A percentile compares a stretch with the other conserved stretches of the same genome.
phyloP scores from a whole-genome alignment of 192 early-diverging fungal genomes.

The Lobosporangium transversale region DNA sequence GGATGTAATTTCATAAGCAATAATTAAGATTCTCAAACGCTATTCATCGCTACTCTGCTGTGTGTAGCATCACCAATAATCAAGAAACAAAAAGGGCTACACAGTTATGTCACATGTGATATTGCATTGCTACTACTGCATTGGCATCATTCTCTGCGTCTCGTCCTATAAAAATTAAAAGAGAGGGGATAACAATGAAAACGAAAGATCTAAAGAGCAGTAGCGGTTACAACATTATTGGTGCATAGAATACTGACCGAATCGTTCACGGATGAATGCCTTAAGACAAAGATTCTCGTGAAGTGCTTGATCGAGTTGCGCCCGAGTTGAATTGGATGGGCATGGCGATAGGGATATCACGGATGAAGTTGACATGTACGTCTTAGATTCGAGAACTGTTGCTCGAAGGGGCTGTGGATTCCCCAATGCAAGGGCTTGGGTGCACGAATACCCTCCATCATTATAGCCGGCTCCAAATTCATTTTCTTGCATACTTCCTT shows the following conservation, averaged over 20 bases:
- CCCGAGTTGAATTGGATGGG: not conserved
- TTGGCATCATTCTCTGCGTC: constrained; percentile 23
- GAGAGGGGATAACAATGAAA: not conserved
- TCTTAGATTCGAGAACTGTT: constrained; percentile 11
- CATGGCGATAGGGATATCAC: constrained; percentile 4
- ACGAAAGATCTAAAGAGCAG: no score
- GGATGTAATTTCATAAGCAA: no score
- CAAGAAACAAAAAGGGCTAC: no score
- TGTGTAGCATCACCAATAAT: no score
- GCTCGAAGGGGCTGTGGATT: not conserved
- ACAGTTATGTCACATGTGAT: constrained; percentile 1
- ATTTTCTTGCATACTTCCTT: not conserved
- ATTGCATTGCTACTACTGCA: constrained; percentile 21
- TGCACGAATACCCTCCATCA: no score
- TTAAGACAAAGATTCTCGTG: constrained; percentile 26
- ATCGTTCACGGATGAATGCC: constrained; percentile 26
- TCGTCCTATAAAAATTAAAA: not conserved
- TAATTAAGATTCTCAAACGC: no score
- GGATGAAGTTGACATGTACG: constrained; percentile 9
- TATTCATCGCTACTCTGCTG: no score
- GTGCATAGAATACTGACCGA: constrained; percentile 1
- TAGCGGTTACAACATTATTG: no score
- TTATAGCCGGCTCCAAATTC: no score
- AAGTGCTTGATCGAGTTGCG: not conserved
- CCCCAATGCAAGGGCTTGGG: not conserved